phyloP scores from a whole-genome alignment of 768 basidiomycete species.

The Boletus subparvulus region DNA sequence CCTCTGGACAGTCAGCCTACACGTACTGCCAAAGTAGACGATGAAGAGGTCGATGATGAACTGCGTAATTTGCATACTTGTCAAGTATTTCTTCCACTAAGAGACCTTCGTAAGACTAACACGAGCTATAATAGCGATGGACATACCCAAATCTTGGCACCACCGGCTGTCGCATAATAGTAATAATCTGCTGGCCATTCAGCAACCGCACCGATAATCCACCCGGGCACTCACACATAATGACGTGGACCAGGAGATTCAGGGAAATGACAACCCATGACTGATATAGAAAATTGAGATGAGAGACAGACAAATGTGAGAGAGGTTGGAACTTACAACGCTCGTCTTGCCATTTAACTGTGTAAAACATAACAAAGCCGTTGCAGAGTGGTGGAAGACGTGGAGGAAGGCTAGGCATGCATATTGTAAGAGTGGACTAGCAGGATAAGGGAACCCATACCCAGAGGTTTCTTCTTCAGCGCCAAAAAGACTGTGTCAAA shows the following conservation, averaged over 20 bases:
- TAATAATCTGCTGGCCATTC: conserved; percentile 75
- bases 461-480: conserved; percentile 96
- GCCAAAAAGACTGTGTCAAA: conserved; percentile 96
- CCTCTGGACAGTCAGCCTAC: not conserved
- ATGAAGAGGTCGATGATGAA: conserved; percentile 89
- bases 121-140: not conserved
- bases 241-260: conserved; percentile 90
- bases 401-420: conserved; percentile 79
- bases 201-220: not conserved
- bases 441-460: conserved; percentile 43
- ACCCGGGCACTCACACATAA: conserved; percentile 81
- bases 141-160: conserved; percentile 91
- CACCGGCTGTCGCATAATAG: conserved; percentile 97
- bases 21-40: conserved; percentile 95
- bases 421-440: conserved; percentile 6
- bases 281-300: conserved; percentile 39
- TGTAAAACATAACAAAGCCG: conserved; percentile 89
- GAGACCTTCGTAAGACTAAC: not conserved
- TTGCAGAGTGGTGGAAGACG: conserved; percentile 99
- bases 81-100: conserved; percentile 99
- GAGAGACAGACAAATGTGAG: not conserved
- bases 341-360: conserved; percentile 95
- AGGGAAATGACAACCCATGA: conserved; percentile 95
- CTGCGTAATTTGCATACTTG: conserved; percentile 94
- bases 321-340: conserved; percentile 57